Evolutionary conservation across 306 rosid species (phyloP), one percentile per base, ranked within the genome.

Genomic region (Aeschynomene evenia): DNA sequence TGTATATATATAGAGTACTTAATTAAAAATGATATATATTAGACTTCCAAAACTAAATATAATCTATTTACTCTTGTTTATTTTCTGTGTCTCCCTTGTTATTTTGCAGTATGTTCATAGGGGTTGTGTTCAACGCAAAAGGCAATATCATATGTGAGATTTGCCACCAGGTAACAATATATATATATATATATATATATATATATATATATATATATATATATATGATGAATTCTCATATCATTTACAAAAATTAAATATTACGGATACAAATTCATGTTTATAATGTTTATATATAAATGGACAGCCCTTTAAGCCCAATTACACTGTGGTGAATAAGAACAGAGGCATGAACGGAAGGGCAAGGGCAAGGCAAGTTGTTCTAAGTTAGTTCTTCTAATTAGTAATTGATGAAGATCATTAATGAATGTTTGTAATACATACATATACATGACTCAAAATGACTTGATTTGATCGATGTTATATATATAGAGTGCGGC

Each of bases 101-200:
- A 12, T 55, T 18, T 39, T 31, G 5, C 34, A 71, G 76, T 59
- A 13, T 31, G 76, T 49, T 31, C 76, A 71, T 33, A 45, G 36
- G 50, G 34, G 12, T 9, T 71, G 61, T 40, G 6, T 59, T 18
- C 61, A 71, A 18, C 13, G 6, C 10, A 7, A 71, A 48, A 58
- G 59, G 68, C 3, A 6, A 29, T 52, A 45, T 19, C 76, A 59
- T 9, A 14, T 59, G 76, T 21, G 76, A 71, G 76, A 59, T 71
- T 1, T 59, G 68, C 11, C 50, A 14, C 5, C 23, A 71, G 76
- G 68, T 59, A n/a, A n/a, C n/a, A n/a, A n/a, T n/a, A n/a, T n/a
- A n/a, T n/a, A n/a, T n/a, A n/a, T n/a, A n/a, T n/a, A n/a, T n/a
- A n/a, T n/a, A n/a, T n/a, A n/a, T n/a, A n/a, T n/a, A n/a, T n/a